These are phyloP conservation scores for Cynara cardunculus DNA, from an alignment of 129 eudicot genomes.

Conservation along the genomic window DNA sequence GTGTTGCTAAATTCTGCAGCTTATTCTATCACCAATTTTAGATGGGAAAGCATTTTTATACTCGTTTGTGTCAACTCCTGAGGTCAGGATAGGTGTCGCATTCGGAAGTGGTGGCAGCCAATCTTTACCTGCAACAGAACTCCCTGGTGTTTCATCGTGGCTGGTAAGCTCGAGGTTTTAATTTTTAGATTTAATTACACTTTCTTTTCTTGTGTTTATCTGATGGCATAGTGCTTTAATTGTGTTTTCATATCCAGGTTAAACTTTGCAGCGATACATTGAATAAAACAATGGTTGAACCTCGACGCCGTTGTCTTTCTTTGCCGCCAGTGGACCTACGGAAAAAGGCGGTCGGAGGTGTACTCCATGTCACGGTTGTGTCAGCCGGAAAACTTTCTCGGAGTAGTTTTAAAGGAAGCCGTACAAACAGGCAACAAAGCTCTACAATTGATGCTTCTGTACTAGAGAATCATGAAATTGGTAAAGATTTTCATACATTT, in stretches of 20 bases:
- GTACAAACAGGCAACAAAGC: conserved; percentile 31
- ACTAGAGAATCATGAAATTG: conserved; percentile 29
- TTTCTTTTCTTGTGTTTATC: not conserved
- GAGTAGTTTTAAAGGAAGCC: conserved; percentile 44
- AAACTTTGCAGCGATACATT: conserved; percentile 64
- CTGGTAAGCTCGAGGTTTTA: conserved; percentile 46
- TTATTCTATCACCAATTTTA: conserved; percentile 71
- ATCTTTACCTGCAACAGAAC: conserved; percentile 91
- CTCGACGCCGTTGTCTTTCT: conserved; percentile 77
- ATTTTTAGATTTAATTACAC: not conserved
- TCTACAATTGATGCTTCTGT: conserved; percentile 18
- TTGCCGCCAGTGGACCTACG: conserved; percentile 68
- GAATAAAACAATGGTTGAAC: conserved; percentile 93
- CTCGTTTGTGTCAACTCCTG: conserved; percentile 93
- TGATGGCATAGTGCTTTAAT: not conserved
- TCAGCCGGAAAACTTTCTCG: conserved; percentile 66
- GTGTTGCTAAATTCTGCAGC: conserved; percentile 44
- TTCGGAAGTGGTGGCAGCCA: conserved; percentile 97
- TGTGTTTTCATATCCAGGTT: conserved; percentile 41
- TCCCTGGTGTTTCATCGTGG: conserved; percentile 96
- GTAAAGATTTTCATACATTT: conserved; percentile 73
- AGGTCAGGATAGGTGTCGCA: conserved; percentile 85
- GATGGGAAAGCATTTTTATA: conserved; percentile 83
- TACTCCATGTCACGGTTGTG: conserved; percentile 70
- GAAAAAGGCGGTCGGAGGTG: conserved; percentile 82